Evolutionary conservation across 768 basidiomycete species (phyloP).

Genomic region (Imleria badia): DNA sequence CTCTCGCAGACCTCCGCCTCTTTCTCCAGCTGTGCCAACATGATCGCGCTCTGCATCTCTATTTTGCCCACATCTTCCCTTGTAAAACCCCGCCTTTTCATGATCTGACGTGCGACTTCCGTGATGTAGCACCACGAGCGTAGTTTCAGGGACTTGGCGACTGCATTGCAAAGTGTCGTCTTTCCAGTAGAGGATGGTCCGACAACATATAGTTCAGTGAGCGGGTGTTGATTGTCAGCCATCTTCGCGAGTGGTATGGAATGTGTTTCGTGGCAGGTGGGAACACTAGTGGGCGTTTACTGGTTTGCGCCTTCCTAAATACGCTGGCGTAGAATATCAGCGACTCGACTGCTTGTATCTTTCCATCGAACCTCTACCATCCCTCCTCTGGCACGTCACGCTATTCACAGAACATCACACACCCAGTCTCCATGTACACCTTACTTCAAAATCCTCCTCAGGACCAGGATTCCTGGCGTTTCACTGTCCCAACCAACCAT

Average conservation of each 20-base stretch:
- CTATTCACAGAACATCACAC: not conserved
- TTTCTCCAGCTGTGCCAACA: constrained; percentile 51
- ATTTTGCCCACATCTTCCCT: constrained; percentile 47
- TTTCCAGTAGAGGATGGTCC: constrained; percentile 70
- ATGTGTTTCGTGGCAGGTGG: constrained; percentile 14
- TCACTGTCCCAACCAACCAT: constrained; percentile 35
- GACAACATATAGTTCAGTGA: constrained; percentile 42
- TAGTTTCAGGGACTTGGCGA: constrained; percentile 44
- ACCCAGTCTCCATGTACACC: constrained; percentile 20
- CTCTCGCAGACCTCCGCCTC: constrained; percentile 35
- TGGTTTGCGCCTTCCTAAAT: constrained; percentile 11
- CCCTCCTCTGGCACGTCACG: not conserved
- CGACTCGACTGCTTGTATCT: constrained; percentile 1
- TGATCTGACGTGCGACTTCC: constrained; percentile 62
- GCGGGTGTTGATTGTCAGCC: constrained; percentile 10
- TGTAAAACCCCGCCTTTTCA: constrained; percentile 52
- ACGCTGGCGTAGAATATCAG: constrained; percentile 4
- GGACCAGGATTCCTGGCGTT: constrained; percentile 56
- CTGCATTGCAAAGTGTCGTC: constrained; percentile 59
- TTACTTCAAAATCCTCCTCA: constrained; percentile 41
- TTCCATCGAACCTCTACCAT: not conserved
- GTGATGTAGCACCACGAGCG: constrained; percentile 43
- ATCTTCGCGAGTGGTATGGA: constrained; percentile 12
- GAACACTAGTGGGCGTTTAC: constrained; percentile 11
- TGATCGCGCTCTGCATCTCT: constrained; percentile 64